A percentile compares a stretch with the other conserved stretches of the same genome.
Conservation (phyloP, 176 grass and related monocot genomes). For the Elymus sibiricus region DNA sequence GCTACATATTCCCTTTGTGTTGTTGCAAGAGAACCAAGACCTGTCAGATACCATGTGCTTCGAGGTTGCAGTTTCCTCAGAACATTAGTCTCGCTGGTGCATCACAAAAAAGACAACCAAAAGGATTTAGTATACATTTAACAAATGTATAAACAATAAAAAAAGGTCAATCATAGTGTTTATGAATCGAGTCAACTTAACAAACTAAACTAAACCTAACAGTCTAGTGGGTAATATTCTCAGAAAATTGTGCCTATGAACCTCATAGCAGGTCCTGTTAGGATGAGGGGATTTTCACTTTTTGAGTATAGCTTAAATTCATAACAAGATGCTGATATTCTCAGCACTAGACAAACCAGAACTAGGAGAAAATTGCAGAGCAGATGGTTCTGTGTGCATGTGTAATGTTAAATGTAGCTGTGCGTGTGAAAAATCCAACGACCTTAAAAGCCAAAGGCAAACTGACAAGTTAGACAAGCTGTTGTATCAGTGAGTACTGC, state of each 20-base stretch:
- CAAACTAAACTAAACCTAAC: constrained; percentile 3
- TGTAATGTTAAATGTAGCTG: neutral
- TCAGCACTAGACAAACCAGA: constrained; percentile 9
- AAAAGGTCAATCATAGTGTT: constrained; percentile 1
- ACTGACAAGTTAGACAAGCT: neutral
- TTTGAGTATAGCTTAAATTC: neutral
- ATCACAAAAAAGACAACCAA: constrained; percentile 3
- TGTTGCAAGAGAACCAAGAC: constrained; percentile 96
- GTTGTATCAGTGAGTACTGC: neutral
- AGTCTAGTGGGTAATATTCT: neutral
- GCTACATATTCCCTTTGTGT: constrained; percentile 97
- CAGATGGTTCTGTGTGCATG: neutral
- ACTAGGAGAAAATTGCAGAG: neutral
- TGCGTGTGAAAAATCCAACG: neutral
- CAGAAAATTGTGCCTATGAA: constrained; percentile 3
- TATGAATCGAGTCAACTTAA: neutral
- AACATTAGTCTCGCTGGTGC: constrained; percentile 54
- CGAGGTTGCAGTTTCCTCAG: constrained; percentile 80
- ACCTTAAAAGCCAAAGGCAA: neutral
- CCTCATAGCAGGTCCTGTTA: neutral
- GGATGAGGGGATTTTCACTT: neutral
- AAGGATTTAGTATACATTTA: neutral
- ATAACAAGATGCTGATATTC: neutral
- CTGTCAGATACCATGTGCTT: constrained; percentile 72
- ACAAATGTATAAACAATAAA: neutral